Evolutionary conservation across 1,139 yeast species (phyloP).

Genomic region (Torulaspora pretoriensis): DNA sequence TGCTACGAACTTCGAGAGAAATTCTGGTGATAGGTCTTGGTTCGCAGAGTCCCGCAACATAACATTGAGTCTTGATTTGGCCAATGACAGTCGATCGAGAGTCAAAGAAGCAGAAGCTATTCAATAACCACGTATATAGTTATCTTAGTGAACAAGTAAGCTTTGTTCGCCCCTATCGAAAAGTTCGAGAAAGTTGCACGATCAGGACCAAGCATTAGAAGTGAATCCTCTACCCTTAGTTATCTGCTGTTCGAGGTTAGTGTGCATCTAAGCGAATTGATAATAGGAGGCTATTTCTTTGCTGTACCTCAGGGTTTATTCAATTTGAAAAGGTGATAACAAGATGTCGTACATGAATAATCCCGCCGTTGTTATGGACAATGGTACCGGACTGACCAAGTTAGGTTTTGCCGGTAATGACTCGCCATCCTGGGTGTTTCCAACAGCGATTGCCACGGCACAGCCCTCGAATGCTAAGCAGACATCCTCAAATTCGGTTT

Average conservation of each 20-base stretch:
- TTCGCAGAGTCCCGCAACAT: not conserved
- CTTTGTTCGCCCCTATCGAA: slow-evolving; percentile 4
- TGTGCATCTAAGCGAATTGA: not conserved
- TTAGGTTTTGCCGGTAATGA: slow-evolving; percentile 98
- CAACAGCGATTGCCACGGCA: slow-evolving; percentile 90
- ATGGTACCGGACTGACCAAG: slow-evolving; percentile 95
- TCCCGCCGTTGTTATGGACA: slow-evolving; percentile 92
- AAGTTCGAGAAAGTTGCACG: not conserved
- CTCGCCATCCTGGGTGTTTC: slow-evolving; percentile 94
- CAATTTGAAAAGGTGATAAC: not conserved
- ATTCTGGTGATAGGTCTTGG: too few relatives aligned
- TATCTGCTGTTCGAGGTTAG: not conserved
- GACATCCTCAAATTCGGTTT: slow-evolving; percentile 23
- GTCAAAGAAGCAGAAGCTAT: not conserved
- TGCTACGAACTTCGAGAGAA: too few relatives aligned
- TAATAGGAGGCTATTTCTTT: not conserved
- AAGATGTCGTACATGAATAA: slow-evolving; percentile 50
- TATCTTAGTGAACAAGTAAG: not conserved
- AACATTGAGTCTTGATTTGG: not conserved
- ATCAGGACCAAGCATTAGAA: not conserved
- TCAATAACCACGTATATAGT: slow-evolving; percentile 3
- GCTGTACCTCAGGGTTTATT: not conserved
- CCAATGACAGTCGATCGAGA: not conserved
- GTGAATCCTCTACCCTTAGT: not conserved
- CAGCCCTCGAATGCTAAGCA: slow-evolving; percentile 40